Evolutionary conservation across 2,329 filamentous ascomycete species (phyloP), one percentile per base, ranked within the genome.

Genomic region (Phyllosticta citriasiana): DNA sequence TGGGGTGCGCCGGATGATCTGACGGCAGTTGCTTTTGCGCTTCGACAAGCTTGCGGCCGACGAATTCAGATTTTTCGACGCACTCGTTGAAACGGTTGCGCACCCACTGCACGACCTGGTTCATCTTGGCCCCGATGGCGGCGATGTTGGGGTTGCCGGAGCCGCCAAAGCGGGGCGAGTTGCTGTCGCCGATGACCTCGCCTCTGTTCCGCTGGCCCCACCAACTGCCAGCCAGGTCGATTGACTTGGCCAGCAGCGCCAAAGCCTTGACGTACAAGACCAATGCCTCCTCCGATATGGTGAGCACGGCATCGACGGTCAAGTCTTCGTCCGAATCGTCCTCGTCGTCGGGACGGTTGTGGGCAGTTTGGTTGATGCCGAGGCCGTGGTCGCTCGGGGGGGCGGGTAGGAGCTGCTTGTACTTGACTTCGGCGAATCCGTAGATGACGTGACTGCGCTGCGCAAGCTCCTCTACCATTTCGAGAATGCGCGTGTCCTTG

Each of bases 351-450:
- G 77, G 70, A 3, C 57, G 57, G 22, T 30, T 30, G 10, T 56
- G 53, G 77, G 72, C 69, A 53, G 62, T 68, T 52, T 65, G 70
- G 57, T 76, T 77, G 53, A 80, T 77, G 6, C 87, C 86, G 3
- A 91, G 80, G 5, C 84, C 85, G 66, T 88, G 85, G 56, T 89
- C 85, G 66, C 82, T 83, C 1, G 93, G 94, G 1, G 90, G 86
- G 53, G 94, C 78, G 2, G 94, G 94, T 57, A 97, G 84, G n/a
- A 99, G 82, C 74, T 99, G 94, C 74, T 95, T 94, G 76, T 95
- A 97, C 75, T 99, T 99, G 70, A 99, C 93, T 76, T 99, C 93
- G 5, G 94, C 94, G 74, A 99, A 97, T 2, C 93, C 92, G 72
- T 92, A 99, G 2, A 99, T 92, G 54, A 97, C 94, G 72, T 99